Evolutionary conservation across 352 stramenopile genomes (phyloP), one percentile per base, ranked within the genome.

Genomic region (Pseudoperonospora humuli): DNA sequence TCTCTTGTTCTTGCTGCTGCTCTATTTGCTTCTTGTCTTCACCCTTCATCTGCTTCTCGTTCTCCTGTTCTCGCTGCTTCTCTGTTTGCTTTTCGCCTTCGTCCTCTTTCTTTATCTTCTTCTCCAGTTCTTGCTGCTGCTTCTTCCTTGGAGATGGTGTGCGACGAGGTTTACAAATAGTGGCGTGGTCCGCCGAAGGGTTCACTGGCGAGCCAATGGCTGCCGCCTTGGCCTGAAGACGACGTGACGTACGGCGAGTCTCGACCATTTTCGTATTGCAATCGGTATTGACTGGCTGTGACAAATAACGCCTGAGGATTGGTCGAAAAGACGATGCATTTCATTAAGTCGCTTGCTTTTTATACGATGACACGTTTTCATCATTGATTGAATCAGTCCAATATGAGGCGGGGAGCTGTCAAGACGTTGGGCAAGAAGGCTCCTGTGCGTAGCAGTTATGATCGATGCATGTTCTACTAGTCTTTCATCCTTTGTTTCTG

Each of bases 211-310:
- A 58, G 15, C 23, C 21, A 2, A 14, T 19, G 28, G 50, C 42
- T 15, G 35, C 39, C 6, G 54, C 39, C 53, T 79, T 73, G 13
- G 68, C 70, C 60, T 84, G 72, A 20, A 87, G 64, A 19, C 75
- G 75, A 36, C 55, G 66, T 20, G 71, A 79, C 40, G 66, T 74
- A 19, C 75, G 45, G 50, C 75, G 69, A 40, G 75, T 87, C 27
- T 68, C 60, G 32, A 87, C 75, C 75, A 87, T 87, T 11, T 39
- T 48, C 34, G 34, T 33, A 7, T 34, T 1, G n/a, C 7, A 21
- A 20, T n/a, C 21, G 20, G 3, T 50, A 44, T 49, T 62, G 57
- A 51, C 42, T 62, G 52, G 57, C 27, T 41, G 1, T 10, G 21
- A 25, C 29, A 10, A 6, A 7, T 28, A 9, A 31, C 18, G 19